Percentiles rank a stretch among this genome's conserved stretches.
Evolutionary conservation across 257 asterid species (phyloP).

Genomic region (Haberlea rhodopensis): DNA sequence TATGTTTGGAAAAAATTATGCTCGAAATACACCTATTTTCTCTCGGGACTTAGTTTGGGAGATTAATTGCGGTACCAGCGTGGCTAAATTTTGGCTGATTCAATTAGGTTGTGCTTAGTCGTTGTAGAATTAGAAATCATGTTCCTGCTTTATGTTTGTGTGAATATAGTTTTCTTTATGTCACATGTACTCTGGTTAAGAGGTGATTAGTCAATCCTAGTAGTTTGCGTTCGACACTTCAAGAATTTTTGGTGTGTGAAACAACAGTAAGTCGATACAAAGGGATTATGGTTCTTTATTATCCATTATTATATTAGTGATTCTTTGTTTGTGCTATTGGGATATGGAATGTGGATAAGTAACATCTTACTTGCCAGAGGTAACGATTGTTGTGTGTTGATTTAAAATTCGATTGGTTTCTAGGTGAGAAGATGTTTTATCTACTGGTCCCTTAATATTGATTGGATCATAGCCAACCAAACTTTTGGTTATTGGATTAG

Average conservation of each 20-base stretch:
- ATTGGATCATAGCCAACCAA: not conserved
- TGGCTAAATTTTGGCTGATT: not conserved
- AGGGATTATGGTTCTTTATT: not conserved
- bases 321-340: conserved; percentile 16
- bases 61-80: not conserved
- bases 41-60: not conserved
- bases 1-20: conserved; percentile 9
- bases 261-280: not conserved
- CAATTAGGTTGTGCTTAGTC: not conserved
- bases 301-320: not conserved
- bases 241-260: conserved; percentile 20
- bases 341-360: not conserved
- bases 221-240: not conserved
- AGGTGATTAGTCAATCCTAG: not conserved
- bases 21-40: not conserved
- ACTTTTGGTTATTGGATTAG: not conserved
- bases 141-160: not conserved
- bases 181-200: not conserved
- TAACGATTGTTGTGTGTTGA: not conserved
- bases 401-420: not conserved
- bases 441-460: not conserved
- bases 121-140: not conserved
- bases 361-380: not conserved
- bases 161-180: not conserved
- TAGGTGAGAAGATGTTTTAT: conserved; percentile 1